Base-by-base conservation (phyloP, 495 filamentous ascomycete species). In the Xylaria cubensis region DNA sequence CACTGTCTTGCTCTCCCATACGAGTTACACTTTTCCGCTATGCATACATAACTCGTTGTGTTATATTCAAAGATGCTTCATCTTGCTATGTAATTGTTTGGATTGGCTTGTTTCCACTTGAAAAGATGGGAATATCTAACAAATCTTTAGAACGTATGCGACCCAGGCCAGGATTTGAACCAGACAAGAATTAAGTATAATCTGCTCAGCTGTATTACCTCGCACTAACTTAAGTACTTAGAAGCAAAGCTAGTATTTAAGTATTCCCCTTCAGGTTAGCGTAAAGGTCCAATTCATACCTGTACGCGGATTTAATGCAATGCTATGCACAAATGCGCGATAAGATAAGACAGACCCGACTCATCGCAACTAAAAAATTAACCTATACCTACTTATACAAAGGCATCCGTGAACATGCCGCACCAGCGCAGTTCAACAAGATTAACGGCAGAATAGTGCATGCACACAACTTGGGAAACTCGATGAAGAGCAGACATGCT, bases 401-500 rank as follows among this genome's bases (percentile, higher is more conserved):
- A 46, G 42, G 15, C 42, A 15, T 21, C 17, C 0, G 5, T 15
- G 46, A 19, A 26, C 24, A 15, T 56, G 51, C 51, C 12, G 29
- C 21, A 32, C 36, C 29, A 59, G 29, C 36, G 26, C 24, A 8
- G 36, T 39, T 6, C 21, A 51, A 34, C 26, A 66, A 34, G 32
- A 29, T 36, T 19, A 13, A 51, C 29, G 12, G 32, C 41, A 17
- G 19, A 3, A 36, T n/a, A 42, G n/a, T n/a, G 59, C 26, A 66
- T 66, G 63, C 12, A 17, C n/a, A 8, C 29, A 26, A 21, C 19
- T n/a, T 51, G 36, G 26, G 55, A 72, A 3, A 48, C 36, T 67
- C 70, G 41, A 72, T 67, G 70, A 72, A 67, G 53, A 48, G 53
- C 19, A 59, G 44, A 58, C 8, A 41, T 48, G 63, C n/a, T 32